phyloP scores from a whole-genome alignment of 78 protist species.

The Cavenderia fasciculata region DNA sequence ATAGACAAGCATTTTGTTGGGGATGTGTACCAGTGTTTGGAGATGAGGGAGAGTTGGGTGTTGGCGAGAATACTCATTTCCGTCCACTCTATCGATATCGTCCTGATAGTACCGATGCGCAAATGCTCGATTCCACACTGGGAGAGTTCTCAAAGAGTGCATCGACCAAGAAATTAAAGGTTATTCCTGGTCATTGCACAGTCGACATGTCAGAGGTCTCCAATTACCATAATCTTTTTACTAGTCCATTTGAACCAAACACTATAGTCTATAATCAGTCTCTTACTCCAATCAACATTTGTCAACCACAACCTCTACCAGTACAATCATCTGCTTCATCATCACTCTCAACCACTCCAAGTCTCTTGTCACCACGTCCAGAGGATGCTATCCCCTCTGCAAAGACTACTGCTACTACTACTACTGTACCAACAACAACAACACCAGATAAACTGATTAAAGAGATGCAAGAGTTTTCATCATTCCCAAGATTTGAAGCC shows the following conservation, averaged over 20 bases:
- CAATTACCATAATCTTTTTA: not conserved
- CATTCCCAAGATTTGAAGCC: slow-evolving; percentile 6
- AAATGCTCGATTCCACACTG: slow-evolving; percentile 40
- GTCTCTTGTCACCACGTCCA: slow-evolving; percentile 1
- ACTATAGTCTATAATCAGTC: not conserved
- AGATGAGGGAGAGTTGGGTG: slow-evolving; percentile 32
- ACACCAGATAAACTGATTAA: not conserved
- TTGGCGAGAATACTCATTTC: slow-evolving; percentile 49
- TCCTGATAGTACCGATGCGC: slow-evolving; percentile 33
- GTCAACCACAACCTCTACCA: not conserved
- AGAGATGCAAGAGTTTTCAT: slow-evolving; percentile 18
- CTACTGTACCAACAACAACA: not conserved
- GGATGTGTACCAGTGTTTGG: slow-evolving; percentile 70
- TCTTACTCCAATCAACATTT: not conserved
- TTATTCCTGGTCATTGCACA: slow-evolving; percentile 56
- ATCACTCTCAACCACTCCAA: not conserved
- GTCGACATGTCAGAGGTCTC: slow-evolving; percentile 32
- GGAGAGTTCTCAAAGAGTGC: slow-evolving; percentile 62
- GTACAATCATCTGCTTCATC: not conserved
- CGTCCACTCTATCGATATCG: slow-evolving; percentile 46
- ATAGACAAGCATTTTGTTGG: slow-evolving; percentile 73
- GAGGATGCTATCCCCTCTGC: not conserved
- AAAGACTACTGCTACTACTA: not conserved
- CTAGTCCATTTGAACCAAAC: not conserved
- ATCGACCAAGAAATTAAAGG: slow-evolving; percentile 37